Percentiles rank a stretch among this genome's conserved stretches.
Conservation (phyloP, 768 basidiomycete genomes). For the Kwoniella mangroviensis region DNA sequence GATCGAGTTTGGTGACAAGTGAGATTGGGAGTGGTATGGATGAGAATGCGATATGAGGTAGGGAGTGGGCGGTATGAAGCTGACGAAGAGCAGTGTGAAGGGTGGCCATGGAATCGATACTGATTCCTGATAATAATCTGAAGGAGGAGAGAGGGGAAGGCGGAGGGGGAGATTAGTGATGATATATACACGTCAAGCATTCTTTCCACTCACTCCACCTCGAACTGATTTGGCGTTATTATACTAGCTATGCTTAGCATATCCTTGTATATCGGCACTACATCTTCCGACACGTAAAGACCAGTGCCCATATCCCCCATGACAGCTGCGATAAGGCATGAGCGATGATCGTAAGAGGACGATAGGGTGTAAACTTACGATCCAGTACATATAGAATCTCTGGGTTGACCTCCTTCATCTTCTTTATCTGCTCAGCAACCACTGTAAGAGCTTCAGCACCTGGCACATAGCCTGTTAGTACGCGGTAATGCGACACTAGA, state of each 20-base stretch:
- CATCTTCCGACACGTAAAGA: slow-evolving; percentile 84
- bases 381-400: slow-evolving; percentile 84
- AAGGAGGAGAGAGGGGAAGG: neutral
- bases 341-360: neutral
- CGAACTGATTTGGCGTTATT: slow-evolving; percentile 98
- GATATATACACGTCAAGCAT: no score
- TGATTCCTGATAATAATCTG: slow-evolving; percentile 75
- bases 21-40: slow-evolving; percentile 74
- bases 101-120: slow-evolving; percentile 70
- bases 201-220: slow-evolving; percentile 75
- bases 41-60: slow-evolving; percentile 88
- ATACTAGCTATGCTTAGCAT: slow-evolving; percentile 75
- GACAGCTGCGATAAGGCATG: slow-evolving; percentile 67
- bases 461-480: slow-evolving; percentile 91
- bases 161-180: neutral
- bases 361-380: slow-evolving; percentile 65
- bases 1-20: slow-evolving; percentile 62
- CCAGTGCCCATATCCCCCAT: slow-evolving; percentile 83
- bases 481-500: slow-evolving; percentile 70
- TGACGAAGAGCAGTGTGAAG: slow-evolving; percentile 71
- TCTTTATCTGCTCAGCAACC: slow-evolving; percentile 68
- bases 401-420: slow-evolving; percentile 66
- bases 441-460: slow-evolving; percentile 75
- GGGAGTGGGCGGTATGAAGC: slow-evolving; percentile 74
- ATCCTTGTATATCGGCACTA: slow-evolving; percentile 80